Evolutionary conservation across 1,139 yeast species (phyloP).

Genomic region (Taphrina deformans): DNA sequence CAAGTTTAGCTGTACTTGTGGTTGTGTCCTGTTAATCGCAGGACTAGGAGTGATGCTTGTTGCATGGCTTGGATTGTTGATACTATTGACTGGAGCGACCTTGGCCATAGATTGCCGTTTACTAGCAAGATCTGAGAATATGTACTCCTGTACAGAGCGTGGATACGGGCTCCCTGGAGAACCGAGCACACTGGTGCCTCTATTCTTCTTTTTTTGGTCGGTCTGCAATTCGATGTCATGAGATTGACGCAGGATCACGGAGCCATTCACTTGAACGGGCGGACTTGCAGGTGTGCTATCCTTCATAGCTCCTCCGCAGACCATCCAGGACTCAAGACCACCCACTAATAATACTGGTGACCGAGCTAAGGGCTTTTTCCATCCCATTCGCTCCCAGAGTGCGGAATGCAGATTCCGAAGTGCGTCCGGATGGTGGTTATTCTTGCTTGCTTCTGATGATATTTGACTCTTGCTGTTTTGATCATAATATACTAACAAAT

Average conservation of each 20-base stretch:
- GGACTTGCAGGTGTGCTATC: not conserved
- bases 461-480: conserved; percentile 36
- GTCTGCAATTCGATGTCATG: not conserved
- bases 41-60: not conserved
- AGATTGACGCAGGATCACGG: not conserved
- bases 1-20: not conserved
- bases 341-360: conserved; percentile 60
- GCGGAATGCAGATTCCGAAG: conserved; percentile 47
- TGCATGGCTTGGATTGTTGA: not conserved
- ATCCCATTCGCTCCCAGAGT: conserved; percentile 48
- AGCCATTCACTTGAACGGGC: not conserved
- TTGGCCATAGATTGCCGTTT: conserved; percentile 17
- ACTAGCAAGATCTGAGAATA: conserved; percentile 5
- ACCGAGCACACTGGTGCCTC: conserved; percentile 22
- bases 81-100: not conserved
- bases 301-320: conserved; percentile 28
- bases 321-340: conserved; percentile 55
- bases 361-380: conserved; percentile 52
- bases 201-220: not conserved
- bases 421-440: conserved; percentile 33
- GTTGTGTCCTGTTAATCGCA: not conserved
- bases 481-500: conserved; percentile 65
- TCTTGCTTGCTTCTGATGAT: conserved; percentile 29
- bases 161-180: conserved; percentile 6
- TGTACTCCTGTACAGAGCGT: conserved; percentile 30